These are phyloP conservation scores for Globisporangium paddicum DNA, from an alignment of 352 stramenopile species.

Conservation along the genomic window DNA sequence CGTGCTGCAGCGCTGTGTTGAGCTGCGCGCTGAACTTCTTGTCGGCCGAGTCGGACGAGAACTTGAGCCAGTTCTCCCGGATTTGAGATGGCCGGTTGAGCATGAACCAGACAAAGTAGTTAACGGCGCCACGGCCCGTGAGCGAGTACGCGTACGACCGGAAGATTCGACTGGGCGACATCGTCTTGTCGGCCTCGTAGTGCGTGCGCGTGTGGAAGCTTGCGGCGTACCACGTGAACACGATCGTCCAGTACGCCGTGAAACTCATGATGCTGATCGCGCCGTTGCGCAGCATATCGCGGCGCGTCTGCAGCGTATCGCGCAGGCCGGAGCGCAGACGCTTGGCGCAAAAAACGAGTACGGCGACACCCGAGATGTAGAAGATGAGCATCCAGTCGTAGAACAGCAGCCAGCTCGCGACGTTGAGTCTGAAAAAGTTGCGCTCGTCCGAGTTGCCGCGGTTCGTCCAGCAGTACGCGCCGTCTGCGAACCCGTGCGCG, in stretches of 20 bases:
- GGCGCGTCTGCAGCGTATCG: conserved; percentile 67
- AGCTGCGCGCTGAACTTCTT: conserved; percentile 84
- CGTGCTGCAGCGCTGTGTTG: conserved; percentile 81
- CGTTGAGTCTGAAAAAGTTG: conserved; percentile 70
- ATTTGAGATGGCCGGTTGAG: conserved; percentile 68
- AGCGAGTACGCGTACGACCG: conserved; percentile 65
- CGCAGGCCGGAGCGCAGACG: conserved; percentile 63
- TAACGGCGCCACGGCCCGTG: conserved; percentile 53
- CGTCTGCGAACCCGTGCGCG: conserved; percentile 58
- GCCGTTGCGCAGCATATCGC: conserved; percentile 75
- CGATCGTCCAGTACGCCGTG: conserved; percentile 80
- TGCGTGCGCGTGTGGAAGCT: conserved; percentile 57
- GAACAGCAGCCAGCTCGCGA: conserved; percentile 71
- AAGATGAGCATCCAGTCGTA: conserved; percentile 87
- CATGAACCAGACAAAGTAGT: conserved; percentile 88
- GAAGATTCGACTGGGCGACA: conserved; percentile 53
- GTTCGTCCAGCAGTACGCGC: conserved; percentile 78
- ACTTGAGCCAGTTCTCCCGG: conserved; percentile 59
- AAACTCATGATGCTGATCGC: conserved; percentile 81
- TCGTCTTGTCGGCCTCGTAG: conserved; percentile 30
- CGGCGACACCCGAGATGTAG: conserved; percentile 67
- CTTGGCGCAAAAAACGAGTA: conserved; percentile 60
- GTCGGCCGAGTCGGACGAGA: conserved; percentile 70
- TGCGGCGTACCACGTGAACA: conserved; percentile 72
- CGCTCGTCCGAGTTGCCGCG: conserved; percentile 37